Evolutionary conservation across 106 monocot genomes (phyloP).

Genomic region (Chionographis japonica): DNA sequence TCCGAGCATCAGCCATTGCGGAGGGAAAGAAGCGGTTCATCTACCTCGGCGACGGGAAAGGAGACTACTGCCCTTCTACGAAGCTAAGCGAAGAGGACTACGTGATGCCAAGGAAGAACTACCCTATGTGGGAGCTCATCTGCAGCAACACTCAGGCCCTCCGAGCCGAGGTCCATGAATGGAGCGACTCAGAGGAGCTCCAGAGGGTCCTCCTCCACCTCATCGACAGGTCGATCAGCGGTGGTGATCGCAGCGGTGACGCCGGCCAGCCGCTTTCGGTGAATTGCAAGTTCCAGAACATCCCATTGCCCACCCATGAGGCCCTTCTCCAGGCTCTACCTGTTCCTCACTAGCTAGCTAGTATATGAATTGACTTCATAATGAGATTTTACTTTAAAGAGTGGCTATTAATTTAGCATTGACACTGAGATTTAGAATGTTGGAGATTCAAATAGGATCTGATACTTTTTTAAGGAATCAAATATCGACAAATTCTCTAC

Average conservation of each 20-base stretch:
- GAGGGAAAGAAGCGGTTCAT: slow-evolving; percentile 48
- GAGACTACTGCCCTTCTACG: slow-evolving; percentile 63
- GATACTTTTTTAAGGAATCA: too few species aligned
- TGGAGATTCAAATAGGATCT: too few species aligned
- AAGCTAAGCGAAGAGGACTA: slow-evolving; percentile 30
- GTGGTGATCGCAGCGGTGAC: background rate
- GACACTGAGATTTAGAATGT: too few species aligned
- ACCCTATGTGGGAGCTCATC: slow-evolving; percentile 58
- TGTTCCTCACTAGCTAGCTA: slow-evolving; percentile 50
- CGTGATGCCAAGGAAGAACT: slow-evolving; percentile 64
- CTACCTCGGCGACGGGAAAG: slow-evolving; percentile 69
- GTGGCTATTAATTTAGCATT: too few species aligned
- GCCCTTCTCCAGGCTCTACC: slow-evolving; percentile 22
- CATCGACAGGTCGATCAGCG: slow-evolving; percentile 1
- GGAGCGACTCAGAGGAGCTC: slow-evolving; percentile 42
- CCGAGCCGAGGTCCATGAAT: slow-evolving; percentile 46
- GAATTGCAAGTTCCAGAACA: slow-evolving; percentile 35
- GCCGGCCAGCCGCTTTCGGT: background rate
- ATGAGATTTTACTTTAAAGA: too few species aligned
- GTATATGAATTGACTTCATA: too few species aligned
- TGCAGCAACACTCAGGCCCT: slow-evolving; percentile 11
- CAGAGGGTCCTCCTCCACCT: slow-evolving; percentile 32
- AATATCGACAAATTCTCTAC: too few species aligned
- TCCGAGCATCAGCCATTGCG: background rate
- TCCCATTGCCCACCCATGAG: slow-evolving; percentile 23